These are phyloP conservation scores for Fonsecaea nubica DNA, from an alignment of 2,329 filamentous ascomycete genomes.

Conservation along the genomic window DNA sequence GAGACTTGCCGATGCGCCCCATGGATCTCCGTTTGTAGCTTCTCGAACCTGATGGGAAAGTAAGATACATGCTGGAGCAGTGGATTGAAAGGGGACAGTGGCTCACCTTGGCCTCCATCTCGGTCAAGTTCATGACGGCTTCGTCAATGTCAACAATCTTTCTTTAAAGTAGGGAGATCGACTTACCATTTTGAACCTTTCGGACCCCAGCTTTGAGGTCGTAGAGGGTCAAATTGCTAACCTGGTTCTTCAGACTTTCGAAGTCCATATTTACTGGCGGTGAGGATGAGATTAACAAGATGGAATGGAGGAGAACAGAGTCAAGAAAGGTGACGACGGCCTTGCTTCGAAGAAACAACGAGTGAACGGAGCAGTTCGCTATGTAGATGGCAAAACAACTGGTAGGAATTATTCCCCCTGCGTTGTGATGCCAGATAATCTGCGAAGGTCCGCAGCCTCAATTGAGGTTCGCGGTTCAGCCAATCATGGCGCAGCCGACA, in stretches of 20 bases:
- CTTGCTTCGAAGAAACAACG: background rate
- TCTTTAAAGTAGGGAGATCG: conserved; percentile 8
- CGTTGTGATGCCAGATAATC: conserved; percentile 5
- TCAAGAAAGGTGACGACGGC: background rate
- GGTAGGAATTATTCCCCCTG: background rate
- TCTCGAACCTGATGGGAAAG: conserved; percentile 74
- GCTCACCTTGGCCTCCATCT: conserved; percentile 76
- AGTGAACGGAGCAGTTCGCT: background rate
- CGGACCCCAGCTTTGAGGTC: conserved; percentile 93
- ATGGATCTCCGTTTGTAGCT: conserved; percentile 98
- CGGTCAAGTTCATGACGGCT: conserved; percentile 98
- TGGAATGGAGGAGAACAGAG: background rate
- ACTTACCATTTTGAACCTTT: conserved; percentile 93
- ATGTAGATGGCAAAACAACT: background rate
- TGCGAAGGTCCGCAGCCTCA: background rate
- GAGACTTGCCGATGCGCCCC: conserved; percentile 80
- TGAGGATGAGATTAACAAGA: background rate
- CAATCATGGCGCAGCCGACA: conserved; percentile 1
- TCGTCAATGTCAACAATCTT: conserved; percentile 30
- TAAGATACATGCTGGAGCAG: conserved; percentile 35
- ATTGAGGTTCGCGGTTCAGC: background rate
- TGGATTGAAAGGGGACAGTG: conserved; percentile 13
- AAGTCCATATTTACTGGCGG: conserved; percentile 72
- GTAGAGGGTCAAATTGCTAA: conserved; percentile 91
- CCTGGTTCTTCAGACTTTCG: conserved; percentile 80